Evolutionary conservation across 1,139 yeast species (phyloP).

Genomic region (Lodderomyces elongisporus): DNA sequence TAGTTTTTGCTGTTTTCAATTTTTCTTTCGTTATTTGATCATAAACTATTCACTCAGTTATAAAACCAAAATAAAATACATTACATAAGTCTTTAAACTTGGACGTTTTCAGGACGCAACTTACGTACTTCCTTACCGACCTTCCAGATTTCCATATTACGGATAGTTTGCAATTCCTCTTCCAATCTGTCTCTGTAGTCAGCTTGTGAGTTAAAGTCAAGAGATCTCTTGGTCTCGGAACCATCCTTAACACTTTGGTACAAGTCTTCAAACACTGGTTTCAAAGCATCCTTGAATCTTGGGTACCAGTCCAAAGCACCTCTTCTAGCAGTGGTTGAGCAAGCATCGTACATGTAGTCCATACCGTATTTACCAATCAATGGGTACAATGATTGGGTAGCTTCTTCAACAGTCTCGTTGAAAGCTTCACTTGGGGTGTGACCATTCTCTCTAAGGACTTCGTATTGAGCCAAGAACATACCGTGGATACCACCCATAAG

Average conservation of each 20-base stretch:
- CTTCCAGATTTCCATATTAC: constrained; percentile 98
- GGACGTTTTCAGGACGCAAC: constrained; percentile 98
- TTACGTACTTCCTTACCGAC: constrained; percentile 99
- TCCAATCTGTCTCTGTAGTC: constrained; percentile 98
- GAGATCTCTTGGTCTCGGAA: constrained; percentile 94
- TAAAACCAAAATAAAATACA: no score
- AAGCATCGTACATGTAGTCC: constrained; percentile 99
- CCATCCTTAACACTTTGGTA: constrained; percentile 96
- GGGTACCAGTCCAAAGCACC: constrained; percentile 99
- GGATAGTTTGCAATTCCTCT: constrained; percentile 85
- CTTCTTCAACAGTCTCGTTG: constrained; percentile 99
- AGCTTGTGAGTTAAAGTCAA: constrained; percentile 95
- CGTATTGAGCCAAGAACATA: constrained; percentile 99
- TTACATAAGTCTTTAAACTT: constrained; percentile 21
- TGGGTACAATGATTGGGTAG: constrained; percentile 98
- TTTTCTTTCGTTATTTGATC: no score
- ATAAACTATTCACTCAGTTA: no score
- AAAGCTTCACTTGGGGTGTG: constrained; percentile 99
- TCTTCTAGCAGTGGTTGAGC: constrained; percentile 99
- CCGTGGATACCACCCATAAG: constrained; percentile 99
- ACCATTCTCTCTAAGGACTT: constrained; percentile 98
- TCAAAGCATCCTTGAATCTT: constrained; percentile 95
- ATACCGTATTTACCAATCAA: constrained; percentile 98
- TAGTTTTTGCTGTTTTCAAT: no score
- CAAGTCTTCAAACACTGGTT: constrained; percentile 95